Base-by-base conservation (phyloP, 495 filamentous ascomycete genomes). In the Neurospora africana region DNA sequence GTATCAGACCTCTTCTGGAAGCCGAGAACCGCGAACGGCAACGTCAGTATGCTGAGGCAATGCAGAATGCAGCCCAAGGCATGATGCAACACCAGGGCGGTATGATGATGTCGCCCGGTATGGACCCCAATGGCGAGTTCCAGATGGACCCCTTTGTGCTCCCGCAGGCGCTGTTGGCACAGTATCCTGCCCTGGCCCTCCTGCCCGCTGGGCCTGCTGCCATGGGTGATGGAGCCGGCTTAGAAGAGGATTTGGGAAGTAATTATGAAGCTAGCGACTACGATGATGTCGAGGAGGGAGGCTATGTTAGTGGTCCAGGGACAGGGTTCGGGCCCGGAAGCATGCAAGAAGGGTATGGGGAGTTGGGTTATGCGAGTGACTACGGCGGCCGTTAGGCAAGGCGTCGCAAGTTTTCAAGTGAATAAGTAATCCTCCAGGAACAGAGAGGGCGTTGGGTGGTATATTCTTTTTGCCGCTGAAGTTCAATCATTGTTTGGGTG, bases 1-100 rank as follows among this genome's bases (percentile, higher is more conserved):
- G 95, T 79, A 99, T 99, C 81, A 97, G 96, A 75, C 93, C 95
- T 5, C 84, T 99, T 4, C 85, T 98, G 10, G 96, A 97, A 69
- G 94, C 97, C 79, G 94, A 98, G 77, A 90, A 90, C 23, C 84
- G 89, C 33, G 93, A 97, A 77, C 85, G 92, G 15, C 88, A 92
- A 39, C 85, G 91, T 10, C 77, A 83, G 17, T 87, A 89, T 80
- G 75, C 87, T 88, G 68, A 85, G 86, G 81, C 87, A 89, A 65
- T 65, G 76, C 81, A 83, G 43, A 84, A 85, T 53, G 82, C 82
- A 70, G 83, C 81, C 38, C 86, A 87, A 75, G 82, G 83, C 68
- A 80, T 86, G 70, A 76, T 76, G 69, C 73, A 86, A 74, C 82
- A 86, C 74, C 73, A 77, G 23, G 78, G 78, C 39, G 79, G 77